Conservation (phyloP, 208 protist species). For the Trypanosoma mega region DNA sequence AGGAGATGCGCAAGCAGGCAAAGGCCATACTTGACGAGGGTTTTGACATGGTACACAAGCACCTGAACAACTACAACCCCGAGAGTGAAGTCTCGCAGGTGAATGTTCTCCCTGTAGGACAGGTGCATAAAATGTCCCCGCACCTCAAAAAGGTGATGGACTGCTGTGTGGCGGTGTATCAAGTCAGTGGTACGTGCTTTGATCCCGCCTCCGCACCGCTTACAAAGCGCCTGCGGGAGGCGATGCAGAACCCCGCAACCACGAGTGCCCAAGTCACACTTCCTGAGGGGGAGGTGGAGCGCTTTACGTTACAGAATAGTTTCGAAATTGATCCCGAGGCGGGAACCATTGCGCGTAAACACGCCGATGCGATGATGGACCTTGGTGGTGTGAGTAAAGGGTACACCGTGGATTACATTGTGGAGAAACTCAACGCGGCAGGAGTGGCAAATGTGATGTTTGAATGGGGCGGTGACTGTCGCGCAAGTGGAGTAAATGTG, state of each 20-base stretch:
- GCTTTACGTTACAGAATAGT: conserved; percentile 31
- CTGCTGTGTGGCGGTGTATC: conserved; percentile 35
- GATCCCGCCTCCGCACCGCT: conserved; percentile 38
- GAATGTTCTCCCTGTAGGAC: conserved; percentile 24
- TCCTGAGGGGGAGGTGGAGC: conserved; percentile 26
- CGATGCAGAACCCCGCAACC: not conserved
- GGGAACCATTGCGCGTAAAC: conserved; percentile 37
- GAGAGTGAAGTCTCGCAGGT: conserved; percentile 44
- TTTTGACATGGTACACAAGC: conserved; percentile 55
- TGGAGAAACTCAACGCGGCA: conserved; percentile 37
- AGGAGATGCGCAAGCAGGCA: conserved; percentile 17
- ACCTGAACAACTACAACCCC: conserved; percentile 48
- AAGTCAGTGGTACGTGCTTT: conserved; percentile 34
- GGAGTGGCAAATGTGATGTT: conserved; percentile 40
- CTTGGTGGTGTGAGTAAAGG: conserved; percentile 52
- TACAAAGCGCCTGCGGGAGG: conserved; percentile 20
- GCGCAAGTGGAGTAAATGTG: conserved; percentile 34
- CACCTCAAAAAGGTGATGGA: conserved; percentile 35
- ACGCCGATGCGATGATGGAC: conserved; percentile 34
- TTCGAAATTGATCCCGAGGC: conserved; percentile 36
- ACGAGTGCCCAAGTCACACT: conserved; percentile 16
- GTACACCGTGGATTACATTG: conserved; percentile 46
- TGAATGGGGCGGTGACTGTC: conserved; percentile 57
- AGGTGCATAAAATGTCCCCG: conserved; percentile 39
- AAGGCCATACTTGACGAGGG: conserved; percentile 35